These are phyloP conservation scores for Rhodotorula sp. DNA, from an alignment of 1,284 basidiomycete genomes.

Conservation along the genomic window DNA sequence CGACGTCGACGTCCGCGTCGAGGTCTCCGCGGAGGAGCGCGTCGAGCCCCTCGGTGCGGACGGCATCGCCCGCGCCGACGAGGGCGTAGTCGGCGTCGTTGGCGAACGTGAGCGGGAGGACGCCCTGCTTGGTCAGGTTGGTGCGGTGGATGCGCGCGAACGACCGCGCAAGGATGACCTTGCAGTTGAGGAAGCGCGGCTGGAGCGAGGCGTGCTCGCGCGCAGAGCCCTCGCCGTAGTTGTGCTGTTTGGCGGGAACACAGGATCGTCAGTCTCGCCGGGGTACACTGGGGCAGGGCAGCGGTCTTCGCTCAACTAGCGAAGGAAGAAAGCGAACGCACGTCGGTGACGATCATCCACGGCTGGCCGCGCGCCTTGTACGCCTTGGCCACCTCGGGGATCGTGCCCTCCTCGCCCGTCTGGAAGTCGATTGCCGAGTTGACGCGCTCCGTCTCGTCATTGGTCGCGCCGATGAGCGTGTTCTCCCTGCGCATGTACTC, in stretches of 20 bases:
- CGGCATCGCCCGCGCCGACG: constrained; percentile 75
- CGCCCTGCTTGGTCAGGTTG: constrained; percentile 78
- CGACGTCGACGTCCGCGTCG: constrained; percentile 62
- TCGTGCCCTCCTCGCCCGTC: constrained; percentile 68
- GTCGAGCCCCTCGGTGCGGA: constrained; percentile 62
- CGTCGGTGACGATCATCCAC: constrained; percentile 91
- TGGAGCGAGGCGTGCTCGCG: constrained; percentile 97
- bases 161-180: constrained; percentile 64
- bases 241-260: constrained; percentile 42
- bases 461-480: constrained; percentile 70
- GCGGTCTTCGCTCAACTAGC: too few relatives aligned
- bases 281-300: not conserved
- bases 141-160: constrained; percentile 99
- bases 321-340: constrained; percentile 36
- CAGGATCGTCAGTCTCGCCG: not conserved
- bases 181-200: constrained; percentile 83
- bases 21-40: constrained; percentile 58
- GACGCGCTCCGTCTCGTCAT: constrained; percentile 82
- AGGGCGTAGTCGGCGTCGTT: constrained; percentile 79
- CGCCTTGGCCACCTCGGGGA: constrained; percentile 83
- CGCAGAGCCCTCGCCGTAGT: constrained; percentile 95
- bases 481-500: constrained; percentile 36
- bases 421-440: constrained; percentile 77
- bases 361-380: constrained; percentile 78
- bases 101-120: constrained; percentile 87